Percentiles rank a stretch among this genome's conserved stretches.
Conservation (phyloP, 345 rosid genomes). For the Aegle marmelos region DNA sequence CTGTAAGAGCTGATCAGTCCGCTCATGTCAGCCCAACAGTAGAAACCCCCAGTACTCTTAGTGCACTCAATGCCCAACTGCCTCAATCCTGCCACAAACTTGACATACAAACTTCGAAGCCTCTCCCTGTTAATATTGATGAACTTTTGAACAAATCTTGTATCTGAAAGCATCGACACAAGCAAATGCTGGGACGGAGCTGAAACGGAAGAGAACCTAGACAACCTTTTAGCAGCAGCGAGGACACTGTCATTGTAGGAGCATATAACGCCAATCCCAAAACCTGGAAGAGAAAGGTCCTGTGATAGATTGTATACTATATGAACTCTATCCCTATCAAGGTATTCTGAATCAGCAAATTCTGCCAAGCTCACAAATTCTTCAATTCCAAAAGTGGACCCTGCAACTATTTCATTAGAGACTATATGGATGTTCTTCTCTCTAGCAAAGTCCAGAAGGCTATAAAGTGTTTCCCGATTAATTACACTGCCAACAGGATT, state of each 20-base stretch:
- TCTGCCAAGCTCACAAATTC: constrained; percentile 83
- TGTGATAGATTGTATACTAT: constrained; percentile 64
- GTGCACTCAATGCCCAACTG: constrained; percentile 59
- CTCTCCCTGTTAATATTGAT: constrained; percentile 49
- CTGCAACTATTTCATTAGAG: constrained; percentile 70
- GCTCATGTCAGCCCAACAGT: constrained; percentile 91
- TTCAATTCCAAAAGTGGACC: constrained; percentile 52
- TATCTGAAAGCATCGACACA: constrained; percentile 56
- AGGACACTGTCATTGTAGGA: constrained; percentile 59
- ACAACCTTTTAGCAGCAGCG: constrained; percentile 57
- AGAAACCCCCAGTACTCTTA: constrained; percentile 64
- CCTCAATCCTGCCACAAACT: constrained; percentile 56
- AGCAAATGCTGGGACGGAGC: constrained; percentile 65
- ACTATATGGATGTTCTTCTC: constrained; percentile 86
- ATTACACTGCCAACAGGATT: constrained; percentile 67
- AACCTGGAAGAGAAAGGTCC: constrained; percentile 74
- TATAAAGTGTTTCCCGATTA: constrained; percentile 56
- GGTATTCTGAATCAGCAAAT: constrained; percentile 55
- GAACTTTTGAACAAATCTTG: constrained; percentile 40
- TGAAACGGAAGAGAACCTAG: constrained; percentile 73
- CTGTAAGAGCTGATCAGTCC: constrained; percentile 66
- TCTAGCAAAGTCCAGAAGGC: constrained; percentile 76
- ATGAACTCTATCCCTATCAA: constrained; percentile 72
- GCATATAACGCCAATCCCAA: constrained; percentile 58
- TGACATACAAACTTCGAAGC: constrained; percentile 34